Conservation (phyloP, 495 filamentous ascomycete genomes). For the Friedmanniomyces endolithicus region DNA sequence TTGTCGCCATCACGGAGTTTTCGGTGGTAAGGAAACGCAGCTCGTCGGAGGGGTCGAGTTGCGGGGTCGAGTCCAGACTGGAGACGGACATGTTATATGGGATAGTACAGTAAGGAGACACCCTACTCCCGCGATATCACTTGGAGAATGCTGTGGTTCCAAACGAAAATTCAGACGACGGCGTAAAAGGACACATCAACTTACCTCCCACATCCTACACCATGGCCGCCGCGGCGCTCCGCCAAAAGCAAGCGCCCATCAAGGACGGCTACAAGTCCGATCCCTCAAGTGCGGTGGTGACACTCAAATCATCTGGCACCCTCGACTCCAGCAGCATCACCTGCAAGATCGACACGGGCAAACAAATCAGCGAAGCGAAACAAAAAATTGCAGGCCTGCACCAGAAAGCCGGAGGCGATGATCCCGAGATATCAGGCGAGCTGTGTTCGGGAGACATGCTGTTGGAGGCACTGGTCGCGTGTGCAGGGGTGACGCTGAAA, state of each 20-base stretch:
- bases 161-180: too few relatives aligned
- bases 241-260: constrained; percentile 28
- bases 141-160: too few relatives aligned
- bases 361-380: constrained; percentile 25
- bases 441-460: constrained; percentile 33
- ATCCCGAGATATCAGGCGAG: constrained; percentile 28
- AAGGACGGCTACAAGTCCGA: constrained; percentile 26
- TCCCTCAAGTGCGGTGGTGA: constrained; percentile 28
- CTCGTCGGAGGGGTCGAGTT: background rate
- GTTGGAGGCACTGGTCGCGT: constrained; percentile 31
- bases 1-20: background rate
- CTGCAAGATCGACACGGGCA: constrained; percentile 26
- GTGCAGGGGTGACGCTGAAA: constrained; percentile 31
- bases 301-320: constrained; percentile 25
- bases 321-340: constrained; percentile 28
- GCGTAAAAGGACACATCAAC: background rate
- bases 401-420: constrained; percentile 29
- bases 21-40: constrained; percentile 1
- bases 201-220: background rate
- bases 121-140: background rate
- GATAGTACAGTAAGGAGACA: background rate
- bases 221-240: constrained; percentile 26
- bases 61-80: background rate
- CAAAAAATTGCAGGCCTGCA: constrained; percentile 27
- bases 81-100: background rate